These are phyloP conservation scores for Hymenoscyphus occultus DNA, from an alignment of 2,329 filamentous ascomycete species.

Conservation along the genomic window DNA sequence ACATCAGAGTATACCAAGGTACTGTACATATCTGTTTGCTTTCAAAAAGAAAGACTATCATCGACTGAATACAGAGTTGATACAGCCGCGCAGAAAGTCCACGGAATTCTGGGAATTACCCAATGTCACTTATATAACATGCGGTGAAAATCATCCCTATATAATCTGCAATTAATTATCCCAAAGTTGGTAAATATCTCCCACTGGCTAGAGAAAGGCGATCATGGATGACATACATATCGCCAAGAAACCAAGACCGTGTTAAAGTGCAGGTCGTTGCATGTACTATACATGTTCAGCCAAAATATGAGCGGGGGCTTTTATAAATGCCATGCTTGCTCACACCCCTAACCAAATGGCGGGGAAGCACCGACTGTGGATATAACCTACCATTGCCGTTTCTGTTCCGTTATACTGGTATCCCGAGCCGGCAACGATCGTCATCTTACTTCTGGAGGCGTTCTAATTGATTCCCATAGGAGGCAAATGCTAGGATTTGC, in stretches of 20 bases:
- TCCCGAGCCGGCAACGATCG: conserved; percentile 4
- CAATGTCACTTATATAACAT: neutral
- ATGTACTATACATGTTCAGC: neutral
- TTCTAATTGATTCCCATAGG: neutral
- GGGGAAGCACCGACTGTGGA: conserved; percentile 1
- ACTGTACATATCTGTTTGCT: no score
- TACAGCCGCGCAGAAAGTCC: neutral
- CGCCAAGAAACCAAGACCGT: neutral
- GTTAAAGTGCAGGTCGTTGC: neutral
- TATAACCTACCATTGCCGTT: conserved; percentile 8
- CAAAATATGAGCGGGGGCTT: neutral
- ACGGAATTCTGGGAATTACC: neutral
- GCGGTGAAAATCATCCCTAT: neutral
- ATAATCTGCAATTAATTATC: neutral
- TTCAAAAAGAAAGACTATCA: no score
- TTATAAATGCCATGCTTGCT: conserved; percentile 1
- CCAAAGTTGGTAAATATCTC: neutral
- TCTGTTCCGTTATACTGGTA: neutral
- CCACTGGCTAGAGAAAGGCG: neutral
- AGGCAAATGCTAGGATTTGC: neutral
- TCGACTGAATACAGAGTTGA: no score
- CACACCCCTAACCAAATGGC: neutral
- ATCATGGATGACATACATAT: neutral
- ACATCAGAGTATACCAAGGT: no score
- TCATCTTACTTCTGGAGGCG: neutral